Evolutionary conservation across 176 grass and related monocot genomes (phyloP).

Genomic region (Olyra latifolia): DNA sequence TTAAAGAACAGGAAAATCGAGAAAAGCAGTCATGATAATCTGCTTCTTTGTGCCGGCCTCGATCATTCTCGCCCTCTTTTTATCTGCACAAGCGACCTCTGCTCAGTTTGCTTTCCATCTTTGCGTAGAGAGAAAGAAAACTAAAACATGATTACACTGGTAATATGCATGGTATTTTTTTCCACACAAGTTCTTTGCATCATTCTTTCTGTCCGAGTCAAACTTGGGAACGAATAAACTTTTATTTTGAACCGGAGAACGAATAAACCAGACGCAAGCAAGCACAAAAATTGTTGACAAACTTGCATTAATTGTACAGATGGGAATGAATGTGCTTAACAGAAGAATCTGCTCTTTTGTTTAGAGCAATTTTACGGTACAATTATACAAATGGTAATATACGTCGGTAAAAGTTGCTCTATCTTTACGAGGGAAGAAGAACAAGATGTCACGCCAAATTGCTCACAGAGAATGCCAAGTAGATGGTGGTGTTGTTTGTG

Average conservation of each 20-base stretch:
- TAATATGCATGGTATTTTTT: background rate
- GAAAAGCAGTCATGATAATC: conserved; percentile 26
- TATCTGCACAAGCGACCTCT: conserved; percentile 20
- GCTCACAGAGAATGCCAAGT: no score
- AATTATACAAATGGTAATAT: no score
- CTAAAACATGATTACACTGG: conserved; percentile 32
- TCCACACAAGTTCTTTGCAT: background rate
- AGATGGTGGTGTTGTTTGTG: no score
- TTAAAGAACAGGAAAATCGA: conserved; percentile 9
- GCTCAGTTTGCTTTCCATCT: background rate
- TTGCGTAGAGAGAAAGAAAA: conserved; percentile 43
- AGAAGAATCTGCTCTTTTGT: background rate
- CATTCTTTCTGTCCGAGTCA: background rate
- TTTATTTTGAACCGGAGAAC: background rate
- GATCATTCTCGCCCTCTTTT: conserved; percentile 22
- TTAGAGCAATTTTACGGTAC: no score
- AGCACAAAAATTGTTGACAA: background rate
- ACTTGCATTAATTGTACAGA: background rate
- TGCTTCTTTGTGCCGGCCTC: background rate
- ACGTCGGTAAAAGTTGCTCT: no score
- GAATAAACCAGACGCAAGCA: background rate
- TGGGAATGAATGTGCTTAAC: background rate
- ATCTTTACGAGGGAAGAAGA: no score
- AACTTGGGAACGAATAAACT: background rate
- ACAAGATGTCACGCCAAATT: no score